Evolutionary conservation across 140 eudicot genomes (phyloP), one percentile per base, ranked within the genome.

Genomic region (Cichorium intybus): DNA sequence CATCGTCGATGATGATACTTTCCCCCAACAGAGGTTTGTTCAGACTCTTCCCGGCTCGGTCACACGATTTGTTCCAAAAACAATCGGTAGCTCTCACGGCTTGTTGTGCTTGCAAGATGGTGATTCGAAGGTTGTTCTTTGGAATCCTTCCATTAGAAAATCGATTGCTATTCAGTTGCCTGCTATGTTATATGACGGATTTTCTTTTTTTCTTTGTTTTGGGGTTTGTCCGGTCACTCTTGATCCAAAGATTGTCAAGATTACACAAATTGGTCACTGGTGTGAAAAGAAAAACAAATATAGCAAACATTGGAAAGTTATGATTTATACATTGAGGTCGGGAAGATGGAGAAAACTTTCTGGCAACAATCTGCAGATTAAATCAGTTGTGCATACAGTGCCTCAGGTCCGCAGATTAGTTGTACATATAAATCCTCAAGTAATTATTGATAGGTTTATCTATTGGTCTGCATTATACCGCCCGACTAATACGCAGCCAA

Each of bases 111-210:
- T 51, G 5, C 5, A 21, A 1, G 35, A 31, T 2, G 2, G 11
- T 15, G 6, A 7, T 26, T 26, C 29, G 6, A 8, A 2, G 23
- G 63, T 15, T 28, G 46, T 31, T 57, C 11, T 57, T 16, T 57
- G 63, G 45, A 57, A 57, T 57, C 63, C 63, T 29, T 57, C 18
- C 2, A 18, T 34, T 34, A 59, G 48, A 34, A 59, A 59, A 17
- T 35, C 64, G 0, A 16, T 34, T 34, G 6, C 17, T 34, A 12
- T 59, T 28, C 26, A 6, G 17, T 7, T 57, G 17, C 46, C 63
- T 57, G 1, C 11, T n/a, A 24, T 57, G 8, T 0, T 15, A 26
- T 55, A 4, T 12, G 6, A 31, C 24, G 4, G 5, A 26, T 26
- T 26, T 26, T 26, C 4, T 2, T 26, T 26, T 26, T 26, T 57